Evolutionary conservation across 1,284 basidiomycete genomes (phyloP), one percentile per base, ranked within the genome.

Genomic region (Cronartium ribicola): DNA sequence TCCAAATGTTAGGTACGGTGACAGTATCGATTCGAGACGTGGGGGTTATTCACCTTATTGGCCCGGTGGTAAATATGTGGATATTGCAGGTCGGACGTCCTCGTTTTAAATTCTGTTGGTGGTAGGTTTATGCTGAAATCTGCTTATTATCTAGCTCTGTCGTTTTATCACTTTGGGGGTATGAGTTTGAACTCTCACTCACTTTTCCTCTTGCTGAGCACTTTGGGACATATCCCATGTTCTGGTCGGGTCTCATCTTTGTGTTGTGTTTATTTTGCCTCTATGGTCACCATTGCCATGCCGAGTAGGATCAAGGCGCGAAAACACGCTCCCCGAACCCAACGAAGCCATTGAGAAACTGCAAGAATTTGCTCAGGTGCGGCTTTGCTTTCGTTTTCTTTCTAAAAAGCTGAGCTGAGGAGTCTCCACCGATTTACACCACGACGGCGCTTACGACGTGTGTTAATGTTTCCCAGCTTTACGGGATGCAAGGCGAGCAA

Each of bases 81-180:
- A 73, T 48, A 72, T 72, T 29, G 63, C 57, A 20, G 64, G 64
- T 73, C 39, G 39, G 43, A 20, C 20, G 41, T 64, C 14, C 14
- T 17, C 14, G 11, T 69, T 60, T 20, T 37, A 37, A 29, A 36
- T 22, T 60, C 5, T 4, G 59, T 2, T 44, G 40, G 29, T 29
- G 29, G 29, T 29, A 29, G 29, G 29, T 29, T 29, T 29, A 29
- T 29, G 29, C 29, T 29, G 29, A 29, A 29, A 29, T 29, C 2
- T 29, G 1, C 29, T 29, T 29, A 29, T 29, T 29, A 29, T 29
- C 29, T 37, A 71, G 68, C 41, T 36, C 59, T 71, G 40, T 63
- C 60, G 13, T 71, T 14, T 41, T 71, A 71, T 64, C 68, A 71
- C 64, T 71, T 63, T 22, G 68, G 68, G 29, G 68, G 68, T 71